Evolutionary conservation across 1,139 yeast genomes (phyloP).

Genomic region (Protomyces gravidus): DNA sequence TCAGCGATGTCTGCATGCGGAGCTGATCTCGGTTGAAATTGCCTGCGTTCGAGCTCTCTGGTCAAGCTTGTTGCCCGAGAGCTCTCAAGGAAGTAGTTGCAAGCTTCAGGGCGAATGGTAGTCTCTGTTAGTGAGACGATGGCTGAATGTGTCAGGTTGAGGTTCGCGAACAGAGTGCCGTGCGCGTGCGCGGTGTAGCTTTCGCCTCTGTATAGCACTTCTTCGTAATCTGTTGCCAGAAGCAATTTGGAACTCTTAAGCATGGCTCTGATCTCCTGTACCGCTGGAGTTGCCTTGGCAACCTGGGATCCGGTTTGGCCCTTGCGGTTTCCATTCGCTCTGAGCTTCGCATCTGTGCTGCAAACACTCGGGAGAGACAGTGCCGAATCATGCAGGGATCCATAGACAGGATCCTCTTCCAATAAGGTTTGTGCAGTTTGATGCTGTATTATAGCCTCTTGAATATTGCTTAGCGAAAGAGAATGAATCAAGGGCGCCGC

Average conservation of each 20-base stretch:
- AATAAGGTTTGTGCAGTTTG: conserved; percentile 25
- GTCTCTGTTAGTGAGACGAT: not conserved
- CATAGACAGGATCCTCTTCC: conserved; percentile 46
- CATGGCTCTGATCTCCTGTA: not conserved
- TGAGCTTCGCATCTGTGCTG: conserved; percentile 16
- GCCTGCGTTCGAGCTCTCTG: not conserved
- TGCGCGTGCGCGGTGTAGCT: conserved; percentile 4
- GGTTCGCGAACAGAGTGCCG: not conserved
- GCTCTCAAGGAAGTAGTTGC: conserved; percentile 15
- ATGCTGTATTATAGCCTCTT: not conserved
- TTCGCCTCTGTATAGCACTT: conserved; percentile 35
- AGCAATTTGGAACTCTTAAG: conserved; percentile 35
- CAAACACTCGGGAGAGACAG: conserved; percentile 46
- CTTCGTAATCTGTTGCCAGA: conserved; percentile 34
- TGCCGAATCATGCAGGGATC: conserved; percentile 50
- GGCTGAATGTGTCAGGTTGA: conserved; percentile 16
- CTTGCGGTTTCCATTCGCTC: conserved; percentile 6
- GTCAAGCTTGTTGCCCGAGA: not conserved
- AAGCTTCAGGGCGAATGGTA: not conserved
- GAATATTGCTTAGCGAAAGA: not conserved
- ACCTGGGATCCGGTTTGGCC: not conserved
- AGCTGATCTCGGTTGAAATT: not conserved
- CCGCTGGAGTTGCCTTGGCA: conserved; percentile 34
- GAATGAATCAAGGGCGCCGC: not conserved
- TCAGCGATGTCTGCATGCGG: not conserved